These are phyloP conservation scores for Didymella lethalis DNA, from an alignment of 2,329 filamentous ascomycete species.

Conservation along the genomic window DNA sequence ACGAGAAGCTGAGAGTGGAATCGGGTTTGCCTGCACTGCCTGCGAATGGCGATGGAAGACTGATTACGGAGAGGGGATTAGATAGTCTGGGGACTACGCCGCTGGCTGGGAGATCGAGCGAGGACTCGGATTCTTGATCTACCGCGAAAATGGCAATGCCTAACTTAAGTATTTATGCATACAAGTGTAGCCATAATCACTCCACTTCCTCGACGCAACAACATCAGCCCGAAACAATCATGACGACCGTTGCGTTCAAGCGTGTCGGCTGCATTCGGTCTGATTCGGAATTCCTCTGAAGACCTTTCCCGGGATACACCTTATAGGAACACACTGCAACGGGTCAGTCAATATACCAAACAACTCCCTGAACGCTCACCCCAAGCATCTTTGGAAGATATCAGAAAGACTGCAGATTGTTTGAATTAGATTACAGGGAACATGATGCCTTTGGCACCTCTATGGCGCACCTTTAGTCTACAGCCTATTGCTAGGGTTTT, in stretches of 20 bases:
- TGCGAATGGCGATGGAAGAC: conserved; percentile 38
- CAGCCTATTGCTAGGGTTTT: background rate
- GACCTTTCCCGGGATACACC: too few species aligned
- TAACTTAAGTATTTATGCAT: background rate
- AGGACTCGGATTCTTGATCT: conserved; percentile 20
- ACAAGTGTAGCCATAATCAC: background rate
- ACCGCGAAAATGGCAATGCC: too few species aligned
- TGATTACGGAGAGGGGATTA: conserved; percentile 46
- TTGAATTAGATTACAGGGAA: too few species aligned
- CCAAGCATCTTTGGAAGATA: too few species aligned
- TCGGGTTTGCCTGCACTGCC: conserved; percentile 52
- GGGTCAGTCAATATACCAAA: too few species aligned
- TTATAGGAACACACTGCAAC: too few species aligned
- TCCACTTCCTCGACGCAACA: background rate
- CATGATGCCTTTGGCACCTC: too few species aligned
- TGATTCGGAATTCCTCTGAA: background rate
- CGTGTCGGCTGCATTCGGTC: background rate
- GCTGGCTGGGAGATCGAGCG: conserved; percentile 33
- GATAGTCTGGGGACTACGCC: conserved; percentile 51
- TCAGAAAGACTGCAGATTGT: too few species aligned
- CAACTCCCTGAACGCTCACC: too few species aligned
- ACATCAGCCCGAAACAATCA: too few species aligned
- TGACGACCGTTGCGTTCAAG: too few species aligned
- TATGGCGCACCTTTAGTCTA: too few species aligned
- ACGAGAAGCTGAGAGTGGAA: conserved; percentile 64